A percentile compares a stretch with the other conserved stretches of the same genome.
These are phyloP conservation scores for Phytophthora sansomeana DNA, from an alignment of 352 stramenopile genomes.

Conservation along the genomic window DNA sequence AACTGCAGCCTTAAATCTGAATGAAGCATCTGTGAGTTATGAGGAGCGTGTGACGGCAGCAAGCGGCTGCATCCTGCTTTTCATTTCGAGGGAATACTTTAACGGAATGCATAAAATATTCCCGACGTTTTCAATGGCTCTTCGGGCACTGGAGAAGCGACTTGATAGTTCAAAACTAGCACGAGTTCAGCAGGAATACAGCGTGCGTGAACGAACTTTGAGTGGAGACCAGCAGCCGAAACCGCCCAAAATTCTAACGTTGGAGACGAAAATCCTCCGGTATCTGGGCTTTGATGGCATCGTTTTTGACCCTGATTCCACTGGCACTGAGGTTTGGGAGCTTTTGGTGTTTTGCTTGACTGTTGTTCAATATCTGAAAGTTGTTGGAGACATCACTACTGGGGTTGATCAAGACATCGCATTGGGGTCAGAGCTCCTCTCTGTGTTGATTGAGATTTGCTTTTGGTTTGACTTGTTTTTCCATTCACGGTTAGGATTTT, in stretches of 20 bases:
- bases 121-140: conserved; percentile 65
- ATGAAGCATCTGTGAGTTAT: conserved; percentile 62
- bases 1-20: conserved; percentile 56
- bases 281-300: conserved; percentile 43
- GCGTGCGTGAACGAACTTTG: conserved; percentile 7
- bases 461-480: conserved; percentile 65
- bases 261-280: conserved; percentile 40
- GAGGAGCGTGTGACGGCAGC: conserved; percentile 65
- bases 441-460: conserved; percentile 50
- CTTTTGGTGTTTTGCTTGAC: conserved; percentile 38
- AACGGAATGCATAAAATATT: conserved; percentile 69
- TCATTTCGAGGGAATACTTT: conserved; percentile 58
- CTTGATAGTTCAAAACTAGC: conserved; percentile 56
- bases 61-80: conserved; percentile 66
- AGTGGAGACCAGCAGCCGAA: background rate
- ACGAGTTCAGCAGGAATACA: conserved; percentile 40
- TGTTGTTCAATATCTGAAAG: conserved; percentile 43
- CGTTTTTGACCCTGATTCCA: conserved; percentile 53
- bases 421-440: conserved; percentile 24
- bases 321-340: conserved; percentile 39
- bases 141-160: conserved; percentile 64
- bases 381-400: conserved; percentile 48
- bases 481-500: conserved; percentile 57
- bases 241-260: conserved; percentile 21
- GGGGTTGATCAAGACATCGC: conserved; percentile 11